Evolutionary conservation across 2,329 filamentous ascomycete species (phyloP), one percentile per base, ranked within the genome.

Genomic region (Paecilomyces sp.): DNA sequence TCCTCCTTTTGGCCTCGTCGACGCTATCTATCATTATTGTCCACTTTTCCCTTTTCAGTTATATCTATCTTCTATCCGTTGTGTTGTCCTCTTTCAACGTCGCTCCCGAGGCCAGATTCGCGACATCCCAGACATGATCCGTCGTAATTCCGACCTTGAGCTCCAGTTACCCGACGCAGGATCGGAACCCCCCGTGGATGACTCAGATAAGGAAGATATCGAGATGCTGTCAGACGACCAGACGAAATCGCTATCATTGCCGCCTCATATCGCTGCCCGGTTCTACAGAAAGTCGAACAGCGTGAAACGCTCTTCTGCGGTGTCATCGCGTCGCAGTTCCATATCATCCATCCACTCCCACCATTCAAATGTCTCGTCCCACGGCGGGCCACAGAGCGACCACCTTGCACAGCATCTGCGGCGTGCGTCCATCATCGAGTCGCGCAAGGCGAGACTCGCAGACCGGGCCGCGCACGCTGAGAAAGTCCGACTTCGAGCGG

Each of bases 401-500:
- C 82, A 86, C 69, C 75, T 88, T 60, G 85, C 85, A 55, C 85
- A 88, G 73, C 85, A 88, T 69, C 79, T 88, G 31, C 85, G 85
- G 55, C 83, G 85, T 55, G 81, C 84, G 13, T 86, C 85, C 34
- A 88, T 88, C 55, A 80, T 88, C 59, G 85, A 88, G 66, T 83
- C 75, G 59, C 82, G 85, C 60, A 88, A 87, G 68, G 85, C 85
- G 22, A 79, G 85, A 58, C 76, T 88, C 51, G 85, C 85, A 57
- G 85, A 88, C 67, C 78, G 85, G 50, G 85, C 85, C 5, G 83
- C 84, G 12, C 85, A 88, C 75, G 85, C 83, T 30, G 85, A 88
- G 68, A 85, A 87, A 68, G 85, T 88, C 56, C 80, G 85, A 65
- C 72, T 86, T 61, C 82, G 85, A 54, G 85, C 85, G 57, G 83